Evolutionary conservation across 192 early-diverging fungal species (phyloP), one percentile per base, ranked within the genome.

Genomic region (Paraglomus brasilianum): DNA sequence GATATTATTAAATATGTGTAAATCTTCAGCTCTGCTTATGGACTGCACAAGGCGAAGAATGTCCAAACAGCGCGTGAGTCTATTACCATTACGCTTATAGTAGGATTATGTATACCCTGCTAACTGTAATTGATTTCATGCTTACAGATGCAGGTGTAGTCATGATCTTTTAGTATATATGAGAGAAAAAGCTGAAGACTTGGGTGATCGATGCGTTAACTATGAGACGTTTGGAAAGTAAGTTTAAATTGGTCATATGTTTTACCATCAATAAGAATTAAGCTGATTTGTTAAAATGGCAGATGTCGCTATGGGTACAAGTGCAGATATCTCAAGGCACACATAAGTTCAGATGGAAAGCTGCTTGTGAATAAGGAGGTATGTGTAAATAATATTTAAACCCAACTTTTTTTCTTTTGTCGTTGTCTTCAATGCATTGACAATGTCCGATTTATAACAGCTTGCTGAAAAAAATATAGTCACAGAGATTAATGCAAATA

Each of bases 161-260:
- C 96, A 98, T 80, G 93, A 97, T 70, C 64, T 94, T 2, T 75
- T 77, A 6, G 81, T 70, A 15, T 98, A 91, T 62, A 49, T 97
- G 43, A 80, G 75, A 0, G 47, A 74, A n/a, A 97, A 94, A 66
- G 85, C 74, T 9, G 75, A 82, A 8, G 95, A 98, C 75, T 57
- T 98, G 5, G 92, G 90, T 0, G 68, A 76, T 5, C 62, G 49
- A 7, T 98, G 96, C 72, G 80, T 81, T 7, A 73, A 86, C 13
- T 92, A 89, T 76, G 87, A 89, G 1, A 46, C 75, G 8, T 92
- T 80, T 77, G 95, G 95, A 75, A 74, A 76, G 74, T 94, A 90
- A 72, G 78, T 85, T 79, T 53, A 65, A 77, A 1, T 86, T 73
- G 9, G 17, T 14, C 7, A 40, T 8, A 30, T 30, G 30, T 30